A percentile compares a stretch with the other conserved stretches of the same genome.
Evolutionary conservation across 176 grass and related monocot genomes (phyloP).

Genomic region (Olyra latifolia): DNA sequence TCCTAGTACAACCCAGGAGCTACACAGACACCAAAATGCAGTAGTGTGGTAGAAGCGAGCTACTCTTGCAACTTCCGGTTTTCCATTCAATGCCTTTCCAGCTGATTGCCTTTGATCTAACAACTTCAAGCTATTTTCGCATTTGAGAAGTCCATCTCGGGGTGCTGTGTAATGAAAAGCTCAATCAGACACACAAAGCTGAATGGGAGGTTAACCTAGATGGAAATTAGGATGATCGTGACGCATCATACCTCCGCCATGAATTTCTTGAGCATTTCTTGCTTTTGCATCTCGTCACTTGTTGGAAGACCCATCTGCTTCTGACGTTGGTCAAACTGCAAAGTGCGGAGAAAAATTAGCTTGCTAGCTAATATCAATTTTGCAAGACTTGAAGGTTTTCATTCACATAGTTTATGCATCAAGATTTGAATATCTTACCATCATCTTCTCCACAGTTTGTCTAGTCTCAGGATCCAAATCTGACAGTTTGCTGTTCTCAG

Average conservation of each 20-base stretch:
- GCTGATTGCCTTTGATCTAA: not conserved
- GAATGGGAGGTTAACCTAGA: not conserved
- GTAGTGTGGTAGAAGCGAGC: not conserved
- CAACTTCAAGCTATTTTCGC: constrained; percentile 39
- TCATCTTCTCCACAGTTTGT: constrained; percentile 99
- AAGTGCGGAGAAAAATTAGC: not conserved
- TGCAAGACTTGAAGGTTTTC: not conserved
- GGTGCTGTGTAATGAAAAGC: constrained; percentile 44
- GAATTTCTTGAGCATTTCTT: constrained; percentile 96
- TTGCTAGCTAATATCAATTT: not conserved
- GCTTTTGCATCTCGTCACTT: constrained; percentile 95
- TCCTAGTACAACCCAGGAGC: not conserved
- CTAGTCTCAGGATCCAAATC: constrained; percentile 97
- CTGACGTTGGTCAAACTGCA: constrained; percentile 94
- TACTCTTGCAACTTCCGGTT: not conserved
- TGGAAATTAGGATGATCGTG: not conserved
- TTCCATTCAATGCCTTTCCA: not conserved
- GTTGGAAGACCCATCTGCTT: constrained; percentile 95
- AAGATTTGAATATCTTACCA: constrained; percentile 58
- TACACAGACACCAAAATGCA: not conserved
- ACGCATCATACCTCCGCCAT: constrained; percentile 61
- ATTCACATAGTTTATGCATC: not conserved
- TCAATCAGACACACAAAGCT: not conserved
- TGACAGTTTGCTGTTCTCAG: constrained; percentile 80
- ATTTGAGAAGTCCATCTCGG: constrained; percentile 64